Base-by-base conservation (phyloP, 2,329 filamentous ascomycete species). In the Teratosphaeria pseudoeucalypti region DNA sequence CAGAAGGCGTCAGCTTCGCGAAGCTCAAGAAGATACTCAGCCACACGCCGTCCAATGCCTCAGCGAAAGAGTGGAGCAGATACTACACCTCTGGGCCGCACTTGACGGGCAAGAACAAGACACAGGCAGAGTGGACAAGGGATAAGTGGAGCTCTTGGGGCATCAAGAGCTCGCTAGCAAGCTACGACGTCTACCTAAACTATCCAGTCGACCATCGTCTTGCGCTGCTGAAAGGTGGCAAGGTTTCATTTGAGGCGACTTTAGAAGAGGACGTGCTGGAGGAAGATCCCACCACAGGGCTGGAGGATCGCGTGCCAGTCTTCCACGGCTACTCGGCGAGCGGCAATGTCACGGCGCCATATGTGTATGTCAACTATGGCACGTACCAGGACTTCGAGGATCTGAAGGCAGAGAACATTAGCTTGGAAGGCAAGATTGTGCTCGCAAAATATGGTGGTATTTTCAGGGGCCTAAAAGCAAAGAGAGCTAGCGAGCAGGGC, bases 261-360 rank as follows among this genome's bases (percentile, higher is more conserved):
- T 76, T 97, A 49, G 85, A 89, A 66, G 94, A 99, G 73, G 90
- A 95, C 69, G 81, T 92, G 1, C 77, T 97, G 5, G 81, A 90
- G 0, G 86, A 95, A 57, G 94, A 99, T 71, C 82, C 85, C 2
- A 95, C 91, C 0, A 90, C 85, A 19, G 82, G 85, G 26, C 77
- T 90, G 54, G 75, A 82, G 10, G 82, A 91, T 67, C 81, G 90
- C 34, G 82, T 97, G 27, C 91, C 92, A 1, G 92, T 88, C 0
- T 97, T 97, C 77, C 92, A 97, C 70, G 94, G 92, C 57, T 97
- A 96, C 74, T 95, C 90, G 3, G 91, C 91, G 4, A 92, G 81
- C 61, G 92, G 92, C 32, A 95, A 97, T 72, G 92, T 95, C 55
- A 96, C 92, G 0, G 90, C 85, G 2, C 83, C 85, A 14, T 94